A percentile compares a stretch with the other conserved stretches of the same genome.
Evolutionary conservation across 2,329 filamentous ascomycete species (phyloP).

Genomic region (Camptophora hylomeconis): DNA sequence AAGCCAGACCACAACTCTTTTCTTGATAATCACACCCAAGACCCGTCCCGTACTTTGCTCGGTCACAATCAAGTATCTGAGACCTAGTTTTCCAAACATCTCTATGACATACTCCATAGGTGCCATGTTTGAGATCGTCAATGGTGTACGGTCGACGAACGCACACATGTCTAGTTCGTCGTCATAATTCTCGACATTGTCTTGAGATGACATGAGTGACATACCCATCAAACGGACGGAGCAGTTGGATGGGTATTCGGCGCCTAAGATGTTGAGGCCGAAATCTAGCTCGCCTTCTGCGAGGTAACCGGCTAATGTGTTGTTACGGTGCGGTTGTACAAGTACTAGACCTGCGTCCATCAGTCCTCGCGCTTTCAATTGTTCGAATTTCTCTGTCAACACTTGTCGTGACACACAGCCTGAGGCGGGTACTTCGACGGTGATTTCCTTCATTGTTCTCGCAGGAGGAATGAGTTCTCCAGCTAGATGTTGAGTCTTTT

Average conservation of each 20-base stretch:
- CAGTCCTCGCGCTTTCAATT: constrained; percentile 36
- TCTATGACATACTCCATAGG: constrained; percentile 48
- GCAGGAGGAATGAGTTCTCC: constrained; percentile 39
- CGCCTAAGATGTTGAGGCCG: constrained; percentile 27
- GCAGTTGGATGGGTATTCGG: constrained; percentile 8
- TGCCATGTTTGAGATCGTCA: constrained; percentile 37
- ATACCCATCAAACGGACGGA: constrained; percentile 27
- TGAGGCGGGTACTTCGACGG: constrained; percentile 31
- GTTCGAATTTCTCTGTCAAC: constrained; percentile 33
- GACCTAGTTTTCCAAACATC: constrained; percentile 45
- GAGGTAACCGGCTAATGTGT: constrained; percentile 42
- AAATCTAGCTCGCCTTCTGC: constrained; percentile 42
- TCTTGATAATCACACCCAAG: constrained; percentile 46
- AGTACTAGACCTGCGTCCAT: constrained; percentile 47
- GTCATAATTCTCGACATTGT: constrained; percentile 8
- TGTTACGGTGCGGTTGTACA: constrained; percentile 25
- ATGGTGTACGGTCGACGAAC: constrained; percentile 42
- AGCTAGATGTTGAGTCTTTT: constrained; percentile 26
- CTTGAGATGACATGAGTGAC: constrained; percentile 33
- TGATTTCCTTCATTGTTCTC: constrained; percentile 45
- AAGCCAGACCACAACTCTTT: constrained; percentile 40
- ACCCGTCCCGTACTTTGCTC: constrained; percentile 39
- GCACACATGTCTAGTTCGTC: constrained; percentile 31
- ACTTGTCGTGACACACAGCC: constrained; percentile 31
- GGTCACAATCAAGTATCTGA: constrained; percentile 40